phyloP scores from a whole-genome alignment of 106 monocot species.

The Dendrobium officinale region DNA sequence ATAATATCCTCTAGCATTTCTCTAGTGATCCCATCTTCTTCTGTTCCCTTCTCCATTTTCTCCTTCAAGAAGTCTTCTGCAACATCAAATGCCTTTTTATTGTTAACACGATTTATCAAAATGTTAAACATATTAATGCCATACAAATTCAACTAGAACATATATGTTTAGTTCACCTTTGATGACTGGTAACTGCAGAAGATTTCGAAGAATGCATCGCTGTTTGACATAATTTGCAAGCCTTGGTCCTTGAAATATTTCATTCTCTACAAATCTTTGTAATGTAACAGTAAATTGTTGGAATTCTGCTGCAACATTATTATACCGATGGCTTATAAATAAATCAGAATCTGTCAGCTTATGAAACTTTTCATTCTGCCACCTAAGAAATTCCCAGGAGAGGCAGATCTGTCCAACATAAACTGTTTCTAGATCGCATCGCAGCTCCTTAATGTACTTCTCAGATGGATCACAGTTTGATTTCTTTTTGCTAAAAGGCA shows the following conservation, averaged over 20 bases:
- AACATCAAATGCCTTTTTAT: neutral
- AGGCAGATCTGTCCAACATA: slow-evolving; percentile 89
- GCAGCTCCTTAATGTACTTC: slow-evolving; percentile 67
- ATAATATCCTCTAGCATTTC: slow-evolving; percentile 61
- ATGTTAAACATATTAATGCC: neutral
- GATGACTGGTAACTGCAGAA: slow-evolving; percentile 80
- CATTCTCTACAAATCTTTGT: slow-evolving; percentile 73
- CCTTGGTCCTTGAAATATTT: slow-evolving; percentile 70
- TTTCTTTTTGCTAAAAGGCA: slow-evolving; percentile 24
- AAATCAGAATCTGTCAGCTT: slow-evolving; percentile 43
- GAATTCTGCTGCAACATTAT: slow-evolving; percentile 74
- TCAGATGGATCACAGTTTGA: slow-evolving; percentile 35
- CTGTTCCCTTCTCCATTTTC: slow-evolving; percentile 37
- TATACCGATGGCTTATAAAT: slow-evolving; percentile 35
- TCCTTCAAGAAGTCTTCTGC: slow-evolving; percentile 73
- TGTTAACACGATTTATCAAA: neutral
- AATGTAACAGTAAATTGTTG: slow-evolving; percentile 72
- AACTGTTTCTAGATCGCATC: slow-evolving; percentile 60
- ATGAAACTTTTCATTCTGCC: slow-evolving; percentile 71
- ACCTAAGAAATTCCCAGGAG: slow-evolving; percentile 86
- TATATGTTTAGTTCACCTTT: slow-evolving; percentile 34
- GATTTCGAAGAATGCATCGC: slow-evolving; percentile 50
- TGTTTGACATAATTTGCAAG: slow-evolving; percentile 66
- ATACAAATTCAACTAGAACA: neutral
- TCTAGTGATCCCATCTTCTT: slow-evolving; percentile 20